A percentile compares a stretch with the other conserved stretches of the same genome.
Conservation (phyloP, 139 green algal species). For the Yamagishiella unicocca region DNA sequence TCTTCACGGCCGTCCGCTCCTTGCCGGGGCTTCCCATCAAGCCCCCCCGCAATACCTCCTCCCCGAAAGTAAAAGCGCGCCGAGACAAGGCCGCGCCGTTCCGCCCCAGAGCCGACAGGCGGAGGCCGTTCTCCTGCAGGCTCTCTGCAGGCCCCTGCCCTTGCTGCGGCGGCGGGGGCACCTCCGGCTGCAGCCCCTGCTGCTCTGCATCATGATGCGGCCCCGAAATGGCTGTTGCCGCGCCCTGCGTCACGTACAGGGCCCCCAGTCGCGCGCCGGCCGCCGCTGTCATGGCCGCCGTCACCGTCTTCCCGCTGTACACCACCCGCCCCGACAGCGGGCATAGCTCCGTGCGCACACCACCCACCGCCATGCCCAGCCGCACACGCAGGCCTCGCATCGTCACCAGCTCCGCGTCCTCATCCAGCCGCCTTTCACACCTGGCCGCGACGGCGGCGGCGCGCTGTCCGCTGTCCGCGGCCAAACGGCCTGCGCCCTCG, state of each 20-base stretch:
- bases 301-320: neutral
- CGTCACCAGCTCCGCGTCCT: neutral
- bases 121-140: no score
- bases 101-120: no score
- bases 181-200: no score
- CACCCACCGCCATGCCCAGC: neutral
- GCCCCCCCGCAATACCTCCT: no score
- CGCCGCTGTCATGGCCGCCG: neutral
- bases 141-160: no score
- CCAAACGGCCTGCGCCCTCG: no score
- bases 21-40: no score
- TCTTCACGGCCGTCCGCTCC: no score
- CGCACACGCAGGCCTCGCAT: neutral
- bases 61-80: no score
- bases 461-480: neutral
- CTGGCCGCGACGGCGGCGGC: neutral
- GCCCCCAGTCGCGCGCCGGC: neutral
- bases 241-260: neutral
- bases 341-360: neutral
- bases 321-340: conserved; percentile 7
- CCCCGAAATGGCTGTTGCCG: neutral
- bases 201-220: no score
- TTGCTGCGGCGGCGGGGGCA: no score
- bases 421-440: neutral
- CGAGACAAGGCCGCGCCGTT: no score